Evolutionary conservation across 352 stramenopile species (phyloP), one percentile per base, ranked within the genome.

Genomic region (Globisporangium camurandrum): DNA sequence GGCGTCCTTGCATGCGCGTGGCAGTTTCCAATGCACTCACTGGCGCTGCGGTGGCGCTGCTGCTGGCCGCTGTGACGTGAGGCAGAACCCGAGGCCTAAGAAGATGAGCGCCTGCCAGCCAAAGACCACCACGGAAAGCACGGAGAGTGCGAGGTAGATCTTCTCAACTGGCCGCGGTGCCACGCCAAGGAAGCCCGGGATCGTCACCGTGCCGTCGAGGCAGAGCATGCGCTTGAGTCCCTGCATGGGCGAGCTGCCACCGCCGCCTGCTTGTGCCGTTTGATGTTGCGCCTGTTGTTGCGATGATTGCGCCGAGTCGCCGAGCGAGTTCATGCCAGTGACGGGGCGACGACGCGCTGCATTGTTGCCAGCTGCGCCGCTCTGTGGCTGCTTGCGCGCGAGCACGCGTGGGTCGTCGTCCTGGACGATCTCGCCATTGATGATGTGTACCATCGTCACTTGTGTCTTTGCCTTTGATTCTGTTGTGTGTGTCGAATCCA

Each of bases 391-490:
- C 46, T 59, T 54, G 48, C 56, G 56, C 50, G 56, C 50, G 37
- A 54, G 56, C 28, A 93, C 77, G 19, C 82, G 72, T 56, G 82
- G 82, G 61, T 93, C 82, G 64, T 93, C 69, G 64, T 93, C 82
- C 38, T 59, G 45, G 19, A 93, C 79, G 69, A 93, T 93, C 54
- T 93, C 82, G 46, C 82, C 82, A 49, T 93, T 93, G 59, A 93
- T 86, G 46, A 93, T 93, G 64, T 91, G 82, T 61, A 93, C 82
- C 82, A 93, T 93, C n/a, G n/a, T n/a, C n/a, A n/a, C n/a, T n/a
- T n/a, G n/a, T n/a, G n/a, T n/a, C n/a, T n/a, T n/a, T n/a, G n/a
- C n/a, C n/a, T n/a, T n/a, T n/a, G n/a, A n/a, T n/a, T n/a, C n/a
- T n/a, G n/a, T n/a, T n/a, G n/a, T n/a, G n/a, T n/a, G n/a, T n/a